Conservation (phyloP, 345 rosid species). For the Bruguiera sexangula region DNA sequence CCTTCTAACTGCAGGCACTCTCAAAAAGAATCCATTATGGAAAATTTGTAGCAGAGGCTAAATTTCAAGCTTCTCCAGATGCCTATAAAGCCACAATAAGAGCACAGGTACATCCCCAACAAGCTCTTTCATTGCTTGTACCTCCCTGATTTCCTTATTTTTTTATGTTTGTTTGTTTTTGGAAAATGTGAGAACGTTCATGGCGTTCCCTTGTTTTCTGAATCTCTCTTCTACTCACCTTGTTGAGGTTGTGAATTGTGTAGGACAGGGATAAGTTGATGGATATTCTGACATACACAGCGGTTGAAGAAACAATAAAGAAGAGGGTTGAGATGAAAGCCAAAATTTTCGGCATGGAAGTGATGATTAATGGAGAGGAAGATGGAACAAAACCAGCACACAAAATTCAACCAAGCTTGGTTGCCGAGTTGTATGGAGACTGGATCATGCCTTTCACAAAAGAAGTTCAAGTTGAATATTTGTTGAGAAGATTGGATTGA, state of each 20-base stretch:
- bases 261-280: constrained; percentile 54
- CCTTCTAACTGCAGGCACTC: constrained; percentile 49
- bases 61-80: constrained; percentile 66
- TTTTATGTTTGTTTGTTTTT: too few relatives aligned
- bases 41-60: constrained; percentile 91
- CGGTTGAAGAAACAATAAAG: constrained; percentile 57
- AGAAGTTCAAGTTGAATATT: constrained; percentile 62
- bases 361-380: constrained; percentile 6
- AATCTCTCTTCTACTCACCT: constrained; percentile 2
- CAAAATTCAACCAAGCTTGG: constrained; percentile 54
- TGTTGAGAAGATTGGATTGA: constrained; percentile 58
- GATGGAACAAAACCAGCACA: constrained; percentile 34
- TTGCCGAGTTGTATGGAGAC: constrained; percentile 50
- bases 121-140: not conserved
- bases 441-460: constrained; percentile 75
- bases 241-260: constrained; percentile 13
- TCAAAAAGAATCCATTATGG: constrained; percentile 96
- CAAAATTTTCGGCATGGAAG: constrained; percentile 50
- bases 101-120: constrained; percentile 46
- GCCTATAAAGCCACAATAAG: constrained; percentile 58
- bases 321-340: constrained; percentile 73
- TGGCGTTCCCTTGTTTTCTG: not conserved
- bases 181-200: too few relatives aligned
- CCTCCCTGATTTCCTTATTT: not conserved
- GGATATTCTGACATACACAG: constrained; percentile 51